Evolutionary conservation across 148 eudicot genomes (phyloP), one percentile per base, ranked within the genome.

Genomic region (Silene conica): DNA sequence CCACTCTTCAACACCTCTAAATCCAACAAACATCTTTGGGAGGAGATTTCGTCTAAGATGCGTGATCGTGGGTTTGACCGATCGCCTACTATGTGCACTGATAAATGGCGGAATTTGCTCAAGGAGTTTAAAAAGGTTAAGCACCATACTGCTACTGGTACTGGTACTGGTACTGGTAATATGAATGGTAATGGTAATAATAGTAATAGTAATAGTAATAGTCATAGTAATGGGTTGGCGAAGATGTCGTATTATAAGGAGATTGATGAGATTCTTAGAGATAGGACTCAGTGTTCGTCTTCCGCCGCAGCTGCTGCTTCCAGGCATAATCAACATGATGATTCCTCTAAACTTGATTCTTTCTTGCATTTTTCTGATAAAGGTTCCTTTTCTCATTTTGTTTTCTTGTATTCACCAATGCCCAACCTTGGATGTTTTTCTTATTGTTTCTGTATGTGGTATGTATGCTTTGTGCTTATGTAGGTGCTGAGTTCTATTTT

Each of bases 81-180:
- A n/a, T 88, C 96, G 1, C 93, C 98, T 0, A 88, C 92, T 4
- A 95, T 95, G 98, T 95, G 98, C 50, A 95, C 98, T 0, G 97
- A 92, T 38, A 92, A 95, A 81, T 95, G 97, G 97, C 83, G 98
- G 85, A 94, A 94, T 52, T 73, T 94, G 68, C 73, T 90, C 46
- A 90, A 90, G 82, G 96, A 90, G 73, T 89, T 87, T 67, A 90
- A 90, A 85, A 90, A 90, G 58, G 85, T 78, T 0, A 88, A 86
- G 69, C 87, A 87, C n/a, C 80, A 75, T 3, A 52, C 8, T 12
- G 80, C 70, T 62, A 41, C 14, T 63, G 21, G 26, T 60, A 46
- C 18, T 76, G 55, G 52, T 46, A 23, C 15, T 69, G 14, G 12
- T 70, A 19, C n/a, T n/a, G n/a, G n/a, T n/a, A n/a, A n/a, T n/a